phyloP scores from a whole-genome alignment of 805 yeast genomes.

The Candida saitoana region DNA sequence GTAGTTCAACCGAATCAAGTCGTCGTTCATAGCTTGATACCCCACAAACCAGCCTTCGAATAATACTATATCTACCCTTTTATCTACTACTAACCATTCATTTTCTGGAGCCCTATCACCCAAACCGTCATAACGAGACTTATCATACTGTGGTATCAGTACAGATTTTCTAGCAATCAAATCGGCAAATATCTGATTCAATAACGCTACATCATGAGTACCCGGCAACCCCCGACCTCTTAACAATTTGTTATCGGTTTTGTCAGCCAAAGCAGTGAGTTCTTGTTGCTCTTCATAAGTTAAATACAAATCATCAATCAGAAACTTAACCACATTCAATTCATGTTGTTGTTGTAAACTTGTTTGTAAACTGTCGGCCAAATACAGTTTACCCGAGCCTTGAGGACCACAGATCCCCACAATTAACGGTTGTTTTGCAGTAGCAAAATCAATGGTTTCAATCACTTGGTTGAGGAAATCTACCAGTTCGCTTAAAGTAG shows the following conservation, averaged over 20 bases:
- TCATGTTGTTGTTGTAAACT: slow-evolving; percentile 34
- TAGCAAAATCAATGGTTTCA: slow-evolving; percentile 18
- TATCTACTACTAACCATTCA: slow-evolving; percentile 32
- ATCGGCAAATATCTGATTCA: slow-evolving; percentile 31
- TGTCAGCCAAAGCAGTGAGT: slow-evolving; percentile 31
- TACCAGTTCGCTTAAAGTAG: slow-evolving; percentile 10
- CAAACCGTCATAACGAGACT: slow-evolving; percentile 61
- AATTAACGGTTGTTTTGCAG: slow-evolving; percentile 38
- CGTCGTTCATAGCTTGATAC: slow-evolving; percentile 36
- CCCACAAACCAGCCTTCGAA: slow-evolving; percentile 97
- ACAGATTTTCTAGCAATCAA: slow-evolving; percentile 18
- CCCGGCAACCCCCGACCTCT: slow-evolving; percentile 91
- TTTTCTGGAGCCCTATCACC: slow-evolving; percentile 63
- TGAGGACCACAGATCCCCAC: slow-evolving; percentile 69
- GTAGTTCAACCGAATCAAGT: slow-evolving; percentile 17
- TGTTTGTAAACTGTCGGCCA: slow-evolving; percentile 39
- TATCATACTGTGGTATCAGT: slow-evolving; percentile 70
- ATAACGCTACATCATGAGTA: slow-evolving; percentile 70
- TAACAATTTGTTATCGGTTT: slow-evolving; percentile 49
- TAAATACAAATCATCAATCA: slow-evolving; percentile 85
- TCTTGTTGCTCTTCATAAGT: slow-evolving; percentile 56
- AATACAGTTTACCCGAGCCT: slow-evolving; percentile 72
- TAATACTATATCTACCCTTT: slow-evolving; percentile 59
- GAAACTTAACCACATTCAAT: slow-evolving; percentile 45
- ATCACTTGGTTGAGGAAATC: slow-evolving; percentile 28